Evolutionary conservation across 2,329 filamentous ascomycete species (phyloP).

Genomic region (Colletotrichum sp.): DNA sequence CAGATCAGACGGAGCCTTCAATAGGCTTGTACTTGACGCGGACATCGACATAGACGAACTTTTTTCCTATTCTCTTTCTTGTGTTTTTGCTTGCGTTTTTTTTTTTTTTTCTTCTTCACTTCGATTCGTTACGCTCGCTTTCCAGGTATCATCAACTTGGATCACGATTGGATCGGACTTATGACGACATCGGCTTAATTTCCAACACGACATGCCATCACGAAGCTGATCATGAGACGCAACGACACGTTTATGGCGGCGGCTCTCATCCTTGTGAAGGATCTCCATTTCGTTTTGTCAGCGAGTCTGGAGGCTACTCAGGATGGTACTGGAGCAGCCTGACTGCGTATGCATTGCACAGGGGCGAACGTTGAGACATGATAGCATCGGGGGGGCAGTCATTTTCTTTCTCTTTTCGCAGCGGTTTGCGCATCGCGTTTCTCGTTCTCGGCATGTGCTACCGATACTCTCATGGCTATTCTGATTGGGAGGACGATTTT

Average conservation of each 20-base stretch:
- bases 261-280: neutral
- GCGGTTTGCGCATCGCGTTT: constrained; percentile 2
- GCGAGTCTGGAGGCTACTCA: neutral
- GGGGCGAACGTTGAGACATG: neutral
- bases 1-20: constrained; percentile 20
- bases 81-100: neutral
- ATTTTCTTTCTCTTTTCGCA: neutral
- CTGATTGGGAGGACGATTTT: constrained; percentile 11
- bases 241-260: constrained; percentile 1
- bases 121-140: constrained; percentile 11
- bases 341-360: constrained; percentile 6
- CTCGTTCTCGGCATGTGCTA: neutral
- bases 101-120: neutral
- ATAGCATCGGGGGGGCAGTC: constrained; percentile 1
- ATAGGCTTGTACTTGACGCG: constrained; percentile 23
- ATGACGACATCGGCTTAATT: constrained; percentile 10
- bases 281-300: neutral
- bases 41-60: constrained; percentile 24
- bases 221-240: constrained; percentile 15
- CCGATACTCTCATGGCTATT: constrained; percentile 15
- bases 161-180: constrained; percentile 15
- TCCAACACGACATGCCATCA: constrained; percentile 8
- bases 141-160: neutral
- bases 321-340: neutral
- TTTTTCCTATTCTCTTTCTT: constrained; percentile 3